These are phyloP conservation scores for Russula dissimulans DNA, from an alignment of 768 basidiomycete species.

Conservation along the genomic window DNA sequence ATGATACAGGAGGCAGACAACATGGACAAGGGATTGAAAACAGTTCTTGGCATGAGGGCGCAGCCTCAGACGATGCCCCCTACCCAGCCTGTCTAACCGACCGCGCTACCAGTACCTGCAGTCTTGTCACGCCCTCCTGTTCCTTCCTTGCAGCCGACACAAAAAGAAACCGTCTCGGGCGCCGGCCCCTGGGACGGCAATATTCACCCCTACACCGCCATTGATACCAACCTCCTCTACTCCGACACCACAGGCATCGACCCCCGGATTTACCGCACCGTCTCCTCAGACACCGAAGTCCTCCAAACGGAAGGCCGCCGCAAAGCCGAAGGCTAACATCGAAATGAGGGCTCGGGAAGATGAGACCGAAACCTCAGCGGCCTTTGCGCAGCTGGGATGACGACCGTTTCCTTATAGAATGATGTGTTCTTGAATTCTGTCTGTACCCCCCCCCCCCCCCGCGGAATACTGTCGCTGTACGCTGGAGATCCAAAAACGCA, in stretches of 20 bases:
- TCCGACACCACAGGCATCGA: slow-evolving; percentile 12
- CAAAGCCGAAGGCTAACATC: slow-evolving; percentile 21
- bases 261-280: slow-evolving; percentile 12
- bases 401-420: not conserved
- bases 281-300: slow-evolving; percentile 44
- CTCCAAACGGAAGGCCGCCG: slow-evolving; percentile 45
- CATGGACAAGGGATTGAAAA: slow-evolving; percentile 12
- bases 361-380: slow-evolving; percentile 11
- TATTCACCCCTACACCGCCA: slow-evolving; percentile 14
- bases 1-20: slow-evolving; percentile 19
- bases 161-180: not conserved
- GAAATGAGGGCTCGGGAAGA: slow-evolving; percentile 46
- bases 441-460: not conserved
- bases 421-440: not conserved
- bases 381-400: too few species aligned
- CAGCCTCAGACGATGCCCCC: not conserved
- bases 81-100: not conserved
- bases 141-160: not conserved
- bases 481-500: not conserved
- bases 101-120: not conserved
- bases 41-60: not conserved
- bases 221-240: slow-evolving; percentile 1
- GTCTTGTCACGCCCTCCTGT: not conserved
- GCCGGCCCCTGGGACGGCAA: not conserved
- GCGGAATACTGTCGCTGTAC: not conserved